These are phyloP conservation scores for Colletotrichum abscissum DNA, from an alignment of 2,329 filamentous ascomycete genomes.

Conservation along the genomic window DNA sequence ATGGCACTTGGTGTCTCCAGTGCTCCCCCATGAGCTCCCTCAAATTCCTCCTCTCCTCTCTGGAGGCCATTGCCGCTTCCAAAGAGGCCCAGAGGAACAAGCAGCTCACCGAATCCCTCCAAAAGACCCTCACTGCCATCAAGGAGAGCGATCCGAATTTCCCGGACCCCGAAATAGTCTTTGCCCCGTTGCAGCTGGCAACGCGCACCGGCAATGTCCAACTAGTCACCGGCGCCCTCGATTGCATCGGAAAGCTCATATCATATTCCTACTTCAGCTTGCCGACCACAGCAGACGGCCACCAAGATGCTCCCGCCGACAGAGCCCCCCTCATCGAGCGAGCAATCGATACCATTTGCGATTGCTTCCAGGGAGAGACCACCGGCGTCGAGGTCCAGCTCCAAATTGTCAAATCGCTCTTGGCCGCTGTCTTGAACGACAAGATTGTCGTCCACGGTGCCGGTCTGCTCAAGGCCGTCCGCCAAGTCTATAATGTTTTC, in stretches of 20 bases:
- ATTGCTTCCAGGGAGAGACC: constrained; percentile 97
- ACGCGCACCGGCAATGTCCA: constrained; percentile 87
- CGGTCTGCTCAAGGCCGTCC: constrained; percentile 93
- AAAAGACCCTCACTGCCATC: constrained; percentile 85
- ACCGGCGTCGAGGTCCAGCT: constrained; percentile 93
- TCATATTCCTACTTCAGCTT: constrained; percentile 98
- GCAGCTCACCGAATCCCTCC: constrained; percentile 83
- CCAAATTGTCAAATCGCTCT: constrained; percentile 96
- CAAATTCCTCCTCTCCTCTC: constrained; percentile 92
- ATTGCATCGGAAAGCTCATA: constrained; percentile 98
- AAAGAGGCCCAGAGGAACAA: constrained; percentile 92
- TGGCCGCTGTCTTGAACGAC: constrained; percentile 96
- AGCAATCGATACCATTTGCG: constrained; percentile 98
- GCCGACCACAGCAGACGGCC: constrained; percentile 59
- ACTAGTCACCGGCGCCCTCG: constrained; percentile 88
- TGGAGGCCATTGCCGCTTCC: constrained; percentile 91
- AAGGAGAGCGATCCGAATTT: constrained; percentile 84
- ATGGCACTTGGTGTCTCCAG: constrained; percentile 56
- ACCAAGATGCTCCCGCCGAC: constrained; percentile 49
- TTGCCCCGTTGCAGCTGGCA: constrained; percentile 89
- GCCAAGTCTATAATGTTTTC: constrained; percentile 99
- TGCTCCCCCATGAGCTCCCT: constrained; percentile 86
- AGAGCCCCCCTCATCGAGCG: constrained; percentile 92
- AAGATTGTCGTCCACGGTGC: constrained; percentile 99
- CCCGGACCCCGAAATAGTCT: constrained; percentile 91